Evolutionary conservation across 306 rosid species (phyloP), one percentile per base, ranked within the genome.

Genomic region (Fragaria nilgerrensis): DNA sequence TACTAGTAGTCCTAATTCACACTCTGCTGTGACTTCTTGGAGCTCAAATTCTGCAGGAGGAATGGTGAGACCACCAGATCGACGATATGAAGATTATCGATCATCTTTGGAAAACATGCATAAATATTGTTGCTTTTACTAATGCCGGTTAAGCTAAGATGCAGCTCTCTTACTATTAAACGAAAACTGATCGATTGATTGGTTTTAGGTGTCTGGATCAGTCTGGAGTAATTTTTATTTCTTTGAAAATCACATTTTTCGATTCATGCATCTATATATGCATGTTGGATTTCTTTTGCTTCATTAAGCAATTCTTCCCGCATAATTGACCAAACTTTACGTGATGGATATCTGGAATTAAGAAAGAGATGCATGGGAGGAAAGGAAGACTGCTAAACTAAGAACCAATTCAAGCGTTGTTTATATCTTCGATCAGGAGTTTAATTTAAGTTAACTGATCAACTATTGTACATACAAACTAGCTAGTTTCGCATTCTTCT

Each of bases 21-120:
- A 74, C 44, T 83, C 91, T 79, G 84, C 97, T 29, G 83, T 83
- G 2, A 41, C 59, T 82, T 88, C 85, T 76, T 89, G 94, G 92
- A 86, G 91, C 88, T 78, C 88, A 71, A 81, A 82, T 75, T 76
- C 86, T 58, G 82, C 36, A 32, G 36, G 86, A 79, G 90, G 80
- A 88, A 88, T 81, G 97, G 97, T 91, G 91, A 91, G 36, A 32
- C 49, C 68, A 32, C 36, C 34, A 39, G 36, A 41, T 19, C 49
- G 58, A 67, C 41, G 41, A 37, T 3, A 47, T 14, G 3, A 22
- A 56, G 29, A 53, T 7, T 19, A 20, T 19, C 41, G 41, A 37
- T 37, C 22, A 53, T 53, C 10, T n/a, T 19, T 41, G 7, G 10
- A 2, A 75, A 62, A 16, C 34, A 58, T 58, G 34, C 64, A 58